Evolutionary conservation across 164 flowering plant species (phyloP), one percentile per base, ranked within the genome.

Genomic region (Aristolochia californica): DNA sequence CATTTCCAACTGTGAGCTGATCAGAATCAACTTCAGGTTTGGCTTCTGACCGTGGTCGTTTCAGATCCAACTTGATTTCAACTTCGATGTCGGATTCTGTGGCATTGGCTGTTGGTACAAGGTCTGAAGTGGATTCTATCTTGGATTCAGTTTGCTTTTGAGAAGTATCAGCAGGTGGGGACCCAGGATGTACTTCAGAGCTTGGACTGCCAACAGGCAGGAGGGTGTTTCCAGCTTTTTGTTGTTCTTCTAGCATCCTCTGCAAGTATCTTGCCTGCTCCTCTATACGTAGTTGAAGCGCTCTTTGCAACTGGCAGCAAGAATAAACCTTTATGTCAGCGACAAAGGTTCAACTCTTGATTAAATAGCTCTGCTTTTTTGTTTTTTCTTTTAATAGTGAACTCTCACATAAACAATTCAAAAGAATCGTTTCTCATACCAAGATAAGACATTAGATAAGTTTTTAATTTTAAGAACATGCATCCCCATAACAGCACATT

Each of bases 251-350:
- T 64, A 80, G 55, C 56, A 80, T 80, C 75, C 74, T 78, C 30
- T 77, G 75, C 72, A 80, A 61, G 72, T 74, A 75, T 57, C 74
- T 76, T 11, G 84, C 85, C 53, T 83, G 82, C 25, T 81, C 80
- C 62, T 81, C 85, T 57, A 83, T 81, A 43, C 89, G 81, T 45
- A 79, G 24, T 66, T 80, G 85, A 28, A 80, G 80, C 18, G 68
- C 66, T 60, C 82, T 71, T 68, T 83, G 89, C 5, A 79, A 72
- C 85, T 83, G 67, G n/a, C 56, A 63, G 23, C 48, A 56, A 50
- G 16, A 27, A 34, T 21, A 53, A 21, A 28, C 18, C 2, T 47
- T 47, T 20, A 47, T 2, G 22, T 47, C 20, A 47, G 7, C 50
- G n/a, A n/a, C n/a, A n/a, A n/a, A n/a, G n/a, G n/a, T n/a, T n/a